These are phyloP conservation scores for Plenodomus biglobosus DNA, from an alignment of 2,329 filamentous ascomycete species.

Conservation along the genomic window DNA sequence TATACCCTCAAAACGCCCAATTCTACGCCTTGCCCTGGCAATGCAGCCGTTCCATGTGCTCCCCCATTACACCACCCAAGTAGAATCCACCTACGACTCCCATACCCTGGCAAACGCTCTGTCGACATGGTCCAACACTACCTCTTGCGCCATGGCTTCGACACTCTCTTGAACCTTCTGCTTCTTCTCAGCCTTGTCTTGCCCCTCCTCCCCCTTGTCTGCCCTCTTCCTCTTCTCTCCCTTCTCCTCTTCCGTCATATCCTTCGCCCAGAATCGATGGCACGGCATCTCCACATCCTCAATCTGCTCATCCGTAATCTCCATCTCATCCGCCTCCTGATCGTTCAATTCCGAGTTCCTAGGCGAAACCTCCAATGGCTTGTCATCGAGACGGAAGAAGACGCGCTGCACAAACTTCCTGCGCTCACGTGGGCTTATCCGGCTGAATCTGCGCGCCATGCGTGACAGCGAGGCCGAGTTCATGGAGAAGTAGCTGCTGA, in stretches of 20 bases:
- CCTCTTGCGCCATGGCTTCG: background rate
- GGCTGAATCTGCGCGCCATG: constrained; percentile 18
- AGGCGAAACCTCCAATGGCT: constrained; percentile 16
- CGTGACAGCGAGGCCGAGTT: constrained; percentile 10
- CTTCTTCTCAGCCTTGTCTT: background rate
- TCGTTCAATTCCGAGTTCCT: constrained; percentile 8
- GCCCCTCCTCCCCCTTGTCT: background rate
- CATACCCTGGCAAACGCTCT: background rate
- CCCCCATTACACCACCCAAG: background rate
- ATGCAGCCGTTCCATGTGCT: background rate
- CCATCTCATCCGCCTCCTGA: constrained; percentile 24
- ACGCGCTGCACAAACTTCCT: constrained; percentile 37
- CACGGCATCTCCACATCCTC: constrained; percentile 3
- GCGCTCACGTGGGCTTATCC: background rate
- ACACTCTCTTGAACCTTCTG: background rate
- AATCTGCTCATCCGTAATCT: constrained; percentile 29
- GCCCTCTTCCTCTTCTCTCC: constrained; percentile 12
- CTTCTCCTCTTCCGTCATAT: constrained; percentile 7
- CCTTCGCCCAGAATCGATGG: constrained; percentile 33
- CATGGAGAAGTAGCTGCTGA: constrained; percentile 24
- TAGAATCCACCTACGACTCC: background rate
- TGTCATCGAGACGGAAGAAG: constrained; percentile 34
- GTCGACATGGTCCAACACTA: background rate
- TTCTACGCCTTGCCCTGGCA: no score
- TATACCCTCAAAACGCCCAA: no score